Conservation (phyloP, 1,284 basidiomycete species). For the Marasmius oreades region DNA sequence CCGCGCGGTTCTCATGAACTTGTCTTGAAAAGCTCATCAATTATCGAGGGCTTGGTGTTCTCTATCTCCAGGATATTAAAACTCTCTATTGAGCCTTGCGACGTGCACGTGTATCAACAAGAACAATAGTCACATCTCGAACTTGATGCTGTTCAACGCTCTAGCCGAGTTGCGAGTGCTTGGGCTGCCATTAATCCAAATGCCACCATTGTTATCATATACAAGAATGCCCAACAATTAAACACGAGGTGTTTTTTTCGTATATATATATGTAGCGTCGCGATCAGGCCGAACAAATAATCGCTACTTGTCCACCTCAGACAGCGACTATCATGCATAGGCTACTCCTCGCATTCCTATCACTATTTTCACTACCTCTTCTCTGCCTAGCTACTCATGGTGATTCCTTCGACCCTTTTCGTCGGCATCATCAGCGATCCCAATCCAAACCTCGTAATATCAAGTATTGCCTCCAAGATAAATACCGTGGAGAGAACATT, state of each 20-base stretch:
- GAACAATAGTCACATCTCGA: neutral
- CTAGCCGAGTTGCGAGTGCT: no score
- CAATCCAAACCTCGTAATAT: slow-evolving; percentile 16
- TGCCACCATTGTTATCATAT: no score
- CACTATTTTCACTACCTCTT: slow-evolving; percentile 1
- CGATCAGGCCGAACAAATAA: neutral
- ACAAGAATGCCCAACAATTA: no score
- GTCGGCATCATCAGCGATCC: slow-evolving; percentile 10
- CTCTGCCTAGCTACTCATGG: slow-evolving; percentile 1
- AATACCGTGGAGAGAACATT: slow-evolving; percentile 36
- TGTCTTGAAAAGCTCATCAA: no score
- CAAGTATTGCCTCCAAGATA: slow-evolving; percentile 32
- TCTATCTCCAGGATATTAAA: neutral
- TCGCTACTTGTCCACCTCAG: slow-evolving; percentile 1
- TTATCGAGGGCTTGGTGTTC: no score
- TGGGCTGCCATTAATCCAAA: no score
- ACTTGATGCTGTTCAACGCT: neutral
- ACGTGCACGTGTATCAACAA: neutral
- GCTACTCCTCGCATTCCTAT: neutral
- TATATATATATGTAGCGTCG: no score
- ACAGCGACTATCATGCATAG: neutral
- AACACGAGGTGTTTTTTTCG: no score
- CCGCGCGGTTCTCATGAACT: no score
- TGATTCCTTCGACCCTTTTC: neutral
- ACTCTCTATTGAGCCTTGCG: neutral